Evolutionary conservation across 768 basidiomycete genomes (phyloP), one percentile per base, ranked within the genome.

Genomic region (Infundibulicybe gibba): DNA sequence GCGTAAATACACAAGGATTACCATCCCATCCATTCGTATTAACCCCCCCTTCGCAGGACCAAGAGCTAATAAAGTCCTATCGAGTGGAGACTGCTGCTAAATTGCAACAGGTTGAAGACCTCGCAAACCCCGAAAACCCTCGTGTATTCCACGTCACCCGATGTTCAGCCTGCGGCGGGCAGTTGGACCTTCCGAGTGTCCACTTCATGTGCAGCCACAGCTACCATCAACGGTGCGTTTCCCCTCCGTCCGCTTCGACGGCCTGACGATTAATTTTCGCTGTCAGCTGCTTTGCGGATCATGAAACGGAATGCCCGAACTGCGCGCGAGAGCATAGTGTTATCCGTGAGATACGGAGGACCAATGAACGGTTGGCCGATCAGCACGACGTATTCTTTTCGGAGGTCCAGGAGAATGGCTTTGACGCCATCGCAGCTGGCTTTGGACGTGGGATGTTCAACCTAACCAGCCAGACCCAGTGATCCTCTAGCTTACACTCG

Each of bases 191-290:
- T 9, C 95, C 97, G 0, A 87, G 82, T 53, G 76, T 98, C 5
- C 94, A 98, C 64, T 98, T 97, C 60, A 97, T 98, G 95, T 99
- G 95, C 66, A 85, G 87, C 57, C 97, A 98, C 61, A 93, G 90
- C 50, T 98, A 91, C 69, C 97, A 99, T 62, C 92, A 95, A 61
- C 76, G 94, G 91, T 90, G 67, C 61, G 65, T 48, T 2, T 15
- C 41, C 31, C 40, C 45, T 44, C 31, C 32, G 16, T 33, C 39
- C 15, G 31, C 32, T 25, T 43, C 15, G 5, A 45, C 17, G 20
- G 20, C 49, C 30, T 30, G 32, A 30, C 20, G 11, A 15, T 40
- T 5, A 16, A 37, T 35, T 15, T 6, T 17, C 49, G 43, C 25
- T 43, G 19, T 12, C 51, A 97, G 94, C 40, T 97, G 93, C 58